Evolutionary conservation across 441 rosid genomes (phyloP).

Genomic region (Raphanus hybrid): DNA sequence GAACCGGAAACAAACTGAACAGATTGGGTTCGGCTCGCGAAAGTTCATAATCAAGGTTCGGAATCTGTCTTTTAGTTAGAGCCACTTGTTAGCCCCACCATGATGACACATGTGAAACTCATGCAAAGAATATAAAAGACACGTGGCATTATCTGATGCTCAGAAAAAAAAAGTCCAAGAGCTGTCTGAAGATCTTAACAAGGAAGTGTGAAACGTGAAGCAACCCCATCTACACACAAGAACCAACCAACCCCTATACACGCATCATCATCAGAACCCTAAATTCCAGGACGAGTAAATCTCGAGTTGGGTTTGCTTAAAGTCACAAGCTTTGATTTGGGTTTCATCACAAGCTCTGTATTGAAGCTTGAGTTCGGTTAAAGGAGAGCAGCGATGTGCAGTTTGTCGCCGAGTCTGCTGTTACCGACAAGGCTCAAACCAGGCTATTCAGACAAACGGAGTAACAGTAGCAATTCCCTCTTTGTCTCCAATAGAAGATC

Average conservation of each 20-base stretch:
- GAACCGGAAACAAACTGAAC: slow-evolving; percentile 8
- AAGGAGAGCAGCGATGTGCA: slow-evolving; percentile 54
- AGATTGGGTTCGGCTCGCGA: background rate
- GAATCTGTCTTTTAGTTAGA: background rate
- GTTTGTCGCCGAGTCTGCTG: slow-evolving; percentile 50
- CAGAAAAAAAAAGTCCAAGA: slow-evolving; percentile 13
- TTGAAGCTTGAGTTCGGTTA: background rate
- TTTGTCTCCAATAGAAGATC: slow-evolving; percentile 48
- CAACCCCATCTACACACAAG: slow-evolving; percentile 22
- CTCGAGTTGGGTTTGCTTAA: background rate
- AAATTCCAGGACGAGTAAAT: slow-evolving; percentile 32
- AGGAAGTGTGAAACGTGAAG: slow-evolving; percentile 30
- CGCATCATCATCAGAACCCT: slow-evolving; percentile 30
- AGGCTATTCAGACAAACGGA: slow-evolving; percentile 50
- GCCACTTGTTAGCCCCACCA: slow-evolving; percentile 30
- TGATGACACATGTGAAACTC: slow-evolving; percentile 27
- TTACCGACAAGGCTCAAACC: slow-evolving; percentile 54
- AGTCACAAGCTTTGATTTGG: slow-evolving; percentile 26
- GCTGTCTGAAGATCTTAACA: background rate
- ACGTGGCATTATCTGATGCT: slow-evolving; percentile 35
- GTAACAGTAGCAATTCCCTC: slow-evolving; percentile 38
- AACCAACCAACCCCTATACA: slow-evolving; percentile 12
- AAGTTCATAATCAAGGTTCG: too few relatives aligned
- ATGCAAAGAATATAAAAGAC: background rate
- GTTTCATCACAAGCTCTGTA: background rate